These are phyloP conservation scores for Massariosphaeria phaeospora DNA, from an alignment of 495 filamentous ascomycete species.

Conservation along the genomic window DNA sequence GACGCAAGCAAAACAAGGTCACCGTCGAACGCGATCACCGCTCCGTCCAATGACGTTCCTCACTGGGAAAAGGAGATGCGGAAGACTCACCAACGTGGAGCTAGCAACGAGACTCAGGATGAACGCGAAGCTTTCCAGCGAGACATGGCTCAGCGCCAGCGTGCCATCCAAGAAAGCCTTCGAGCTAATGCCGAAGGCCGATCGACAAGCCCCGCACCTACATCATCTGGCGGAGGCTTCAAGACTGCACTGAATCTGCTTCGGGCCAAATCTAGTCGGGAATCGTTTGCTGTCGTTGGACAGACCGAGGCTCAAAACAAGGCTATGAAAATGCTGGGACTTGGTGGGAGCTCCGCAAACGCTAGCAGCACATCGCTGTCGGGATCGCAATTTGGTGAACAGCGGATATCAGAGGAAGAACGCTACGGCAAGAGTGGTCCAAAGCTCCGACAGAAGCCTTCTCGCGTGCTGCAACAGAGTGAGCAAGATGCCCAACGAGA, in stretches of 20 bases:
- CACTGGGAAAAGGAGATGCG: constrained; percentile 43
- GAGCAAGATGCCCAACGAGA: constrained; percentile 35
- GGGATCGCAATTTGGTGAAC: no score
- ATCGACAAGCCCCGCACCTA: constrained; percentile 48
- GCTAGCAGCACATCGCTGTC: constrained; percentile 47
- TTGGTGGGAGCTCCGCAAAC: constrained; percentile 43
- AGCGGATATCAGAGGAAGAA: no score
- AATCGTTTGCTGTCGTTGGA: constrained; percentile 47
- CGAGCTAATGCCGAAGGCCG: constrained; percentile 58
- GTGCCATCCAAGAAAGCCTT: constrained; percentile 76
- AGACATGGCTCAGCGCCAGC: constrained; percentile 71
- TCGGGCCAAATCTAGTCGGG: constrained; percentile 61
- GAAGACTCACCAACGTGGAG: constrained; percentile 48
- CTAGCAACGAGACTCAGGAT: constrained; percentile 56
- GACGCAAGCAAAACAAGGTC: constrained; percentile 26
- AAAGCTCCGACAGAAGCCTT: constrained; percentile 36
- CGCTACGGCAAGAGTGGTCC: constrained; percentile 39
- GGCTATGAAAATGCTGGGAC: constrained; percentile 67
- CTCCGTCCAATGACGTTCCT: constrained; percentile 20
- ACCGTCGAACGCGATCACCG: constrained; percentile 1
- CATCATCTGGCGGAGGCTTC: constrained; percentile 30
- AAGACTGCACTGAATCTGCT: constrained; percentile 64
- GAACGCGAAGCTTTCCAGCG: constrained; percentile 74
- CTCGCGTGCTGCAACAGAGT: constrained; percentile 39
- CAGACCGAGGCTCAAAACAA: constrained; percentile 50